These are phyloP conservation scores for Arctium lappa DNA, from an alignment of 129 eudicot species.

Conservation along the genomic window DNA sequence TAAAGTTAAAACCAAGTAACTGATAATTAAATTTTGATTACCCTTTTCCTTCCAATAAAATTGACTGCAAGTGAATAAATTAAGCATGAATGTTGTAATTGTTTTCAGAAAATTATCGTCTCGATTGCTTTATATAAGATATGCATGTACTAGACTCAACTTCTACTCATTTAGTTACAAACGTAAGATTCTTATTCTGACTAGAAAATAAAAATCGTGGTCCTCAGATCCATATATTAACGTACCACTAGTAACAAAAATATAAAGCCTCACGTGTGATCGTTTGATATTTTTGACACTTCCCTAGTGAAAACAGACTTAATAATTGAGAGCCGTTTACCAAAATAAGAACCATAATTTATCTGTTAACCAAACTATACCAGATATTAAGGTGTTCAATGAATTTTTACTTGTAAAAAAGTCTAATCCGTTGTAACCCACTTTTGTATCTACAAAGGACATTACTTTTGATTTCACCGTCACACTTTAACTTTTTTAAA, in stretches of 20 bases:
- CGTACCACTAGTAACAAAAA: neutral
- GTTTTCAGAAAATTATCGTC: neutral
- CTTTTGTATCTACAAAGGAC: neutral
- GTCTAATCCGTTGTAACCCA: neutral
- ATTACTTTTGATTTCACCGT: neutral
- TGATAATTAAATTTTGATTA: neutral
- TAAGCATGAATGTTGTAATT: neutral
- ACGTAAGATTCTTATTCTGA: neutral
- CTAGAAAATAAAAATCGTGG: neutral
- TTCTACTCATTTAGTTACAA: neutral
- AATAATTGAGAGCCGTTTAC: neutral
- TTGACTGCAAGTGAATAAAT: neutral
- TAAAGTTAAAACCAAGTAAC: neutral
- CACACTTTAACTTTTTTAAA: neutral
- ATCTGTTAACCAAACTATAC: neutral
- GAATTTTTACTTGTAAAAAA: neutral
- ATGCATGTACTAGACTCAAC: neutral
- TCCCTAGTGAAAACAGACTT: neutral
- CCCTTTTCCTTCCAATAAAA: neutral
- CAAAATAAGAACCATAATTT: neutral
- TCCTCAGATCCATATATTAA: neutral
- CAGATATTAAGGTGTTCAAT: neutral
- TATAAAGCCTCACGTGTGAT: neutral
- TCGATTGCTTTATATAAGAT: neutral
- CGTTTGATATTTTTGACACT: neutral